phyloP scores from a whole-genome alignment of 192 early-diverging fungal species.

The Pilobolus umbonatus region DNA sequence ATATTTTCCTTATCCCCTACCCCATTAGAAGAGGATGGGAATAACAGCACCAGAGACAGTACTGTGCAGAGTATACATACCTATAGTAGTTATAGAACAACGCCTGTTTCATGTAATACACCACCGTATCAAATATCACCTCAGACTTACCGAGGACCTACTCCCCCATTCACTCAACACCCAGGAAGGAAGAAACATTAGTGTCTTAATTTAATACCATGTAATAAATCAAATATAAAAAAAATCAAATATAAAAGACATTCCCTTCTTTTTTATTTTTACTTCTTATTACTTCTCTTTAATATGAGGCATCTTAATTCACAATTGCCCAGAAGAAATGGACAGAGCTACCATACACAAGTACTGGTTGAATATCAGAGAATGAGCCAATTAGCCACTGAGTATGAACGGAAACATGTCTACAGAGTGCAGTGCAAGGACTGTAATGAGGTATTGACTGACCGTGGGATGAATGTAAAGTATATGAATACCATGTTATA shows the following conservation, averaged over 20 bases:
- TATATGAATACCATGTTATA: background rate
- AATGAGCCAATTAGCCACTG: conserved; percentile 6
- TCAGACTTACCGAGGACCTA: background rate
- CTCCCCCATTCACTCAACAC: conserved; percentile 8
- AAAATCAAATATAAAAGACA: background rate
- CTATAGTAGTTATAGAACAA: too few relatives aligned
- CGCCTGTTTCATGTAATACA: background rate
- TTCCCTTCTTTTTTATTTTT: background rate
- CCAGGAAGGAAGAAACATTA: background rate
- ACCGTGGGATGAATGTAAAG: conserved; percentile 16
- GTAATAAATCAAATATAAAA: conserved; percentile 6
- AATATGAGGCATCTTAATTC: too few relatives aligned
- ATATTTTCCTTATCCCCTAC: too few relatives aligned
- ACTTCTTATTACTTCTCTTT: background rate
- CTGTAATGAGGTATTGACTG: background rate
- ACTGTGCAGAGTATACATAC: too few relatives aligned
- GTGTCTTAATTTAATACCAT: background rate
- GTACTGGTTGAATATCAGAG: conserved; percentile 9
- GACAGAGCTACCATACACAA: background rate
- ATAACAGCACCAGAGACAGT: too few relatives aligned
- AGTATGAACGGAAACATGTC: conserved; percentile 13
- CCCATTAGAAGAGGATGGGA: too few relatives aligned
- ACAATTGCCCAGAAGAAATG: background rate
- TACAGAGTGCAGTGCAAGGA: conserved; percentile 4
- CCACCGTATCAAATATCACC: background rate